Conservation (phyloP, 2,329 filamentous ascomycete species). For the Fusarium continuum region DNA sequence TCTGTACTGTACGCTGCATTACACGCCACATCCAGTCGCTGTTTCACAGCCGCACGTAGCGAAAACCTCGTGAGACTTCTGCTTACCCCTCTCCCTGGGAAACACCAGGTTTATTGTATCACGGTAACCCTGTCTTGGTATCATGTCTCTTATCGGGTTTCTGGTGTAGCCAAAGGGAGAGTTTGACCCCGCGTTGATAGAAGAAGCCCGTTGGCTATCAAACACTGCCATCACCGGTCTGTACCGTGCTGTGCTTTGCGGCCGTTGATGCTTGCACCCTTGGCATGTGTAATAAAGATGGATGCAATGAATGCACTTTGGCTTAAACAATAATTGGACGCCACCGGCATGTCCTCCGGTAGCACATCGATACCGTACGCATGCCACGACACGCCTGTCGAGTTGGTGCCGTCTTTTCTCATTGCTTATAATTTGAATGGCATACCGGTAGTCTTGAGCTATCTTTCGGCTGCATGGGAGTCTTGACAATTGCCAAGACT, state of each 20-base stretch:
- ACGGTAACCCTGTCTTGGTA: neutral
- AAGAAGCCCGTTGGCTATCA: neutral
- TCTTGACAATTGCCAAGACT: neutral
- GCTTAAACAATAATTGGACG: neutral
- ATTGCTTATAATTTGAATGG: neutral
- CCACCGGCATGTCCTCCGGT: neutral
- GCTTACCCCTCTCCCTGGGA: conserved; percentile 5
- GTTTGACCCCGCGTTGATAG: neutral
- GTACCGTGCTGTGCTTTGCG: conserved; percentile 3
- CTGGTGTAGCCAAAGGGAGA: neutral
- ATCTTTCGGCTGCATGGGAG: neutral
- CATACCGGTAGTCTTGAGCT: neutral
- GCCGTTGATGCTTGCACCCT: conserved; percentile 8
- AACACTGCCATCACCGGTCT: neutral
- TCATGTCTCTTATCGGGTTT: conserved; percentile 8
- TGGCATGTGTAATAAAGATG: neutral
- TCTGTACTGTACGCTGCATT: too few relatives aligned
- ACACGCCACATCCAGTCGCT: conserved; percentile 14
- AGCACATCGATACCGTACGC: neutral
- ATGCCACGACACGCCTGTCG: neutral
- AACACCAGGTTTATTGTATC: neutral
- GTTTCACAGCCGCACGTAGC: neutral
- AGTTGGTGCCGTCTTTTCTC: neutral
- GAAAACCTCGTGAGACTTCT: conserved; percentile 6
- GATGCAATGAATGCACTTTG: neutral